Evolutionary conservation across 305 asterid genomes (phyloP).

Genomic region (Fraxinus latifolia): DNA sequence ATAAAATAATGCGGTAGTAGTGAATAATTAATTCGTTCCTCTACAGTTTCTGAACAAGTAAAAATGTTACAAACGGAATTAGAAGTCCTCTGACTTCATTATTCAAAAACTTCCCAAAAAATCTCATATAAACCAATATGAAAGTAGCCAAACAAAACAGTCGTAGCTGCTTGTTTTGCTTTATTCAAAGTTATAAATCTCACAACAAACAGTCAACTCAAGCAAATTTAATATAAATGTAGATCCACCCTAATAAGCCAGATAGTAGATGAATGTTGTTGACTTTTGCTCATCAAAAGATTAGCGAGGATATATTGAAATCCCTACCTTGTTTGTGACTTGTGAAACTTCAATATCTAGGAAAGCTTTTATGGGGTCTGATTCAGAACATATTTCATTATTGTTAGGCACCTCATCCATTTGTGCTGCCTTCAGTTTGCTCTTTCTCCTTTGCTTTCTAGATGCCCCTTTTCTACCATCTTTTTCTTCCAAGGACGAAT

Average conservation of each 20-base stretch:
- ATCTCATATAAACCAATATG: background rate
- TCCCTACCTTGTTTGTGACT: slow-evolving; percentile 43
- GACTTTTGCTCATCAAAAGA: background rate
- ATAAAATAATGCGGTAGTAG: background rate
- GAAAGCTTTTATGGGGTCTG: slow-evolving; percentile 36
- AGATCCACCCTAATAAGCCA: background rate
- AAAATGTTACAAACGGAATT: background rate
- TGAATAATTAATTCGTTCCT: background rate
- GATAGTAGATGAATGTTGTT: background rate
- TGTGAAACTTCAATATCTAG: slow-evolving; percentile 38
- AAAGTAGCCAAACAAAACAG: background rate
- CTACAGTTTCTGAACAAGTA: background rate
- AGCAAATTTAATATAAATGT: background rate
- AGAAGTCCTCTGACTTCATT: background rate
- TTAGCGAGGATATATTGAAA: background rate
- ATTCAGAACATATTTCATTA: slow-evolving; percentile 35
- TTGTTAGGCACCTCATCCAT: slow-evolving; percentile 43
- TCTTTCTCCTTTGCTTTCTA: slow-evolving; percentile 68
- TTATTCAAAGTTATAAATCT: background rate
- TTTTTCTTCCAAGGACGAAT: slow-evolving; percentile 53
- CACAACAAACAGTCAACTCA: background rate
- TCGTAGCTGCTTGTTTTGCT: background rate
- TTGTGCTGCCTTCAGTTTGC: slow-evolving; percentile 48
- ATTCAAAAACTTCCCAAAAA: background rate
- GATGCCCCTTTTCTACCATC: slow-evolving; percentile 46